A percentile compares a stretch with the other conserved stretches of the same genome.
Evolutionary conservation across 1,284 basidiomycete species (phyloP).

Genomic region (Fistulinella staudtii): DNA sequence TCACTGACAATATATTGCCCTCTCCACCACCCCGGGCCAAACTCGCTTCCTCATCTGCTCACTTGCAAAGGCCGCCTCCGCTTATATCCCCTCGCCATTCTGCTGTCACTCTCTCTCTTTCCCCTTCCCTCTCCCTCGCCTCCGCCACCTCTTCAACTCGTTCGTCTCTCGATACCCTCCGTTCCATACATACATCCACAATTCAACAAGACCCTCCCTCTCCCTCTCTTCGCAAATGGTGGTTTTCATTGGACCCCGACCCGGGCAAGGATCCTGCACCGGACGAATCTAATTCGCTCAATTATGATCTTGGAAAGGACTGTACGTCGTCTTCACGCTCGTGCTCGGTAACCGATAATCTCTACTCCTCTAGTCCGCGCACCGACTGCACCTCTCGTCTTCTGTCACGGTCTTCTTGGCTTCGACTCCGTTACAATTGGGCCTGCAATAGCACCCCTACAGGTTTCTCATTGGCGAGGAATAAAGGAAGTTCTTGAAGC

Average conservation of each 20-base stretch:
- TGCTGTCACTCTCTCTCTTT: slow-evolving; percentile 33
- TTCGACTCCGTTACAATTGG: slow-evolving; percentile 78
- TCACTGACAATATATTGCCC: slow-evolving; percentile 40
- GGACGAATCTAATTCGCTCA: slow-evolving; percentile 54
- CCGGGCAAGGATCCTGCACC: slow-evolving; percentile 47
- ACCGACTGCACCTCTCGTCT: slow-evolving; percentile 82
- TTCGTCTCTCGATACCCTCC: slow-evolving; percentile 62
- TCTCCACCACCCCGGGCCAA: slow-evolving; percentile 44
- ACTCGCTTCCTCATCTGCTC: slow-evolving; percentile 43
- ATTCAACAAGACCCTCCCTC: slow-evolving; percentile 12
- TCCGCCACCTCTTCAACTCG: slow-evolving; percentile 27
- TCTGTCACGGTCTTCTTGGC: slow-evolving; percentile 90
- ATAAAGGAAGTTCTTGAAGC: slow-evolving; percentile 87
- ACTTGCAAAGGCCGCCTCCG: slow-evolving; percentile 54
- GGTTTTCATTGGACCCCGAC: slow-evolving; percentile 44
- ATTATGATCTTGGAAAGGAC: slow-evolving; percentile 57
- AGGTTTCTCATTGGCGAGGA: slow-evolving; percentile 93
- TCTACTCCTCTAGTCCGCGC: slow-evolving; percentile 52
- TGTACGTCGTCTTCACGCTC: slow-evolving; percentile 46
- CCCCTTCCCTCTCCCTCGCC: slow-evolving; percentile 34
- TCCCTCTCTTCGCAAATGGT: slow-evolving; percentile 40
- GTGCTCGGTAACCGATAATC: slow-evolving; percentile 5
- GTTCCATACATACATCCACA: slow-evolving; percentile 45
- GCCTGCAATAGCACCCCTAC: slow-evolving; percentile 69
- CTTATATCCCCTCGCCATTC: slow-evolving; percentile 49